Conservation (phyloP, 164 flowering plant species). For the Aristolochia contorta region DNA sequence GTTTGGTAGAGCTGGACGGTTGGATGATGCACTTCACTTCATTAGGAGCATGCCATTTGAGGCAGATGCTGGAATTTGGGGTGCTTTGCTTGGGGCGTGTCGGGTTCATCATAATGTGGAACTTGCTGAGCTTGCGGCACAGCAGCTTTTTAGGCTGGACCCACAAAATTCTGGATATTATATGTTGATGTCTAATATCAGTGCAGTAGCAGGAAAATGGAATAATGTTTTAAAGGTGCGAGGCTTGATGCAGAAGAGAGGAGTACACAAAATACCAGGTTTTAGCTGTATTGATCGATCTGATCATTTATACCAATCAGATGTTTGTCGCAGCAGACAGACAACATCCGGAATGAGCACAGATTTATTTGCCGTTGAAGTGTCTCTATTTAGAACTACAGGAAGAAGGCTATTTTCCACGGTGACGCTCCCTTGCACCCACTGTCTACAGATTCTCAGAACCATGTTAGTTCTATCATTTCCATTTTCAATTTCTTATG, state of each 20-base stretch:
- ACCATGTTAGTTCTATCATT: neutral
- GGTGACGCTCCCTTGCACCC: conserved; percentile 19
- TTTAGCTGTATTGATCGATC: conserved; percentile 85
- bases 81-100: conserved; percentile 81
- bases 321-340: conserved; percentile 62
- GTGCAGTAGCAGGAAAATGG: conserved; percentile 71
- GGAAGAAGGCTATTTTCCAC: conserved; percentile 55
- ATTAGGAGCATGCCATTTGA: conserved; percentile 62
- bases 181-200: conserved; percentile 53
- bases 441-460: neutral
- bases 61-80: conserved; percentile 84
- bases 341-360: conserved; percentile 40
- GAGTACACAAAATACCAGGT: conserved; percentile 72
- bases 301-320: conserved; percentile 35
- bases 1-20: conserved; percentile 64
- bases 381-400: conserved; percentile 46
- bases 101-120: conserved; percentile 58
- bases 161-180: conserved; percentile 77
- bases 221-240: conserved; percentile 39
- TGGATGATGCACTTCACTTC: conserved; percentile 44
- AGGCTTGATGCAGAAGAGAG: conserved; percentile 56
- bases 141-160: conserved; percentile 50
- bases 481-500: neutral
- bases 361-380: conserved; percentile 40
- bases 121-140: conserved; percentile 61